Conservation (phyloP, 1,284 basidiomycete genomes). For the Grifola frondosa region DNA sequence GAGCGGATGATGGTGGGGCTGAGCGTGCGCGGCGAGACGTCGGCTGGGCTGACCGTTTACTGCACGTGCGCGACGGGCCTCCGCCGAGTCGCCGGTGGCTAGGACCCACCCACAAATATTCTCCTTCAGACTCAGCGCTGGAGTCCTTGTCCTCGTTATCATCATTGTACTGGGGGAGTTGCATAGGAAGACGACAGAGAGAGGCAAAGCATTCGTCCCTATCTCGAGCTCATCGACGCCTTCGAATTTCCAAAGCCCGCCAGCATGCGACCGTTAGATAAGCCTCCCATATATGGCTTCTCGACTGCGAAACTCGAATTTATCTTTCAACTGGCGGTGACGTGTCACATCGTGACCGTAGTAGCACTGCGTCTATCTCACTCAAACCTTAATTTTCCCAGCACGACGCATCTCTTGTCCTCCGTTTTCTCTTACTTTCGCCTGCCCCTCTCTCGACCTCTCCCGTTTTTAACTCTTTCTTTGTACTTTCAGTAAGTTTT, state of each 20-base stretch:
- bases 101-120: conserved; percentile 30
- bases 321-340: too few relatives aligned
- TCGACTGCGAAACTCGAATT: too few relatives aligned
- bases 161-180: too few relatives aligned
- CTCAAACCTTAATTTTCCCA: too few relatives aligned
- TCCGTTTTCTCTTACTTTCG: conserved; percentile 35
- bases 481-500: conserved; percentile 32
- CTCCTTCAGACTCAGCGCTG: conserved; percentile 27
- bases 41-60: conserved; percentile 21
- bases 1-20: conserved; percentile 30
- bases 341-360: too few relatives aligned
- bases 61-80: conserved; percentile 23
- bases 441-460: conserved; percentile 32
- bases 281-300: too few relatives aligned
- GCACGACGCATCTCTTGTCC: conserved; percentile 28
- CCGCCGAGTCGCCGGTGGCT: conserved; percentile 24
- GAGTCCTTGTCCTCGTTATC: conserved; percentile 26
- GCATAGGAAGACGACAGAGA: too few relatives aligned
- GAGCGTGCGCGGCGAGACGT: conserved; percentile 31
- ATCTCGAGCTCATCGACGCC: too few relatives aligned
- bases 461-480: conserved; percentile 32
- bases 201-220: too few relatives aligned
- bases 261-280: too few relatives aligned
- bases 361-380: too few relatives aligned
- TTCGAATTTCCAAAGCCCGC: too few relatives aligned